Evolutionary conservation across 2,329 filamentous ascomycete species (phyloP).

Genomic region (Cryphonectria carpinicola): DNA sequence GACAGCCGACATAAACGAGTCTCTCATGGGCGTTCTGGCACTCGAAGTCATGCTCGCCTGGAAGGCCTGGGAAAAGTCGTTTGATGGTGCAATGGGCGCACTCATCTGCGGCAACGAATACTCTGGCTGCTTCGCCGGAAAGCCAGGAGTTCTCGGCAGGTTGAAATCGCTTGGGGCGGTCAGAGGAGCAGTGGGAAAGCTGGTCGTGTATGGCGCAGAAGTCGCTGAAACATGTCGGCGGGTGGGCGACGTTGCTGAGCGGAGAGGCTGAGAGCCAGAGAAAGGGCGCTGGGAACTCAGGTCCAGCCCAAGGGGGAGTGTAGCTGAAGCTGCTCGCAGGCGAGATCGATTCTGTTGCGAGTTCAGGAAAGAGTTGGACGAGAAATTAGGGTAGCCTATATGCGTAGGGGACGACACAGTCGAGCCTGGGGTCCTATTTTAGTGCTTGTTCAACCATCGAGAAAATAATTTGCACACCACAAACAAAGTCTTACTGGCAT

Average conservation of each 20-base stretch:
- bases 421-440: conserved; percentile 42
- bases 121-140: conserved; percentile 43
- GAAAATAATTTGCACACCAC: conserved; percentile 29
- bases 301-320: conserved; percentile 51
- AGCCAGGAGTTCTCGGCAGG: conserved; percentile 48
- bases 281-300: conserved; percentile 48
- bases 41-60: conserved; percentile 44
- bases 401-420: conserved; percentile 54
- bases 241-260: conserved; percentile 40
- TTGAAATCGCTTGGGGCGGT: conserved; percentile 59
- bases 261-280: conserved; percentile 34
- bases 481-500: conserved; percentile 51
- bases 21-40: conserved; percentile 49
- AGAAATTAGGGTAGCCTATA: conserved; percentile 53
- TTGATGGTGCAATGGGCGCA: conserved; percentile 56
- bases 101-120: conserved; percentile 60
- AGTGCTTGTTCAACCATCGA: background rate
- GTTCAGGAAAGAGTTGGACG: conserved; percentile 46
- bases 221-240: conserved; percentile 41
- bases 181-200: conserved; percentile 58
- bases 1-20: conserved; percentile 42
- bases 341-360: conserved; percentile 49
- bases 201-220: conserved; percentile 51
- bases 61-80: conserved; percentile 56
- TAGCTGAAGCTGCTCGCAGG: conserved; percentile 53